phyloP scores from a whole-genome alignment of 1,284 basidiomycete genomes.

The Sphaerobolus stellatus region DNA sequence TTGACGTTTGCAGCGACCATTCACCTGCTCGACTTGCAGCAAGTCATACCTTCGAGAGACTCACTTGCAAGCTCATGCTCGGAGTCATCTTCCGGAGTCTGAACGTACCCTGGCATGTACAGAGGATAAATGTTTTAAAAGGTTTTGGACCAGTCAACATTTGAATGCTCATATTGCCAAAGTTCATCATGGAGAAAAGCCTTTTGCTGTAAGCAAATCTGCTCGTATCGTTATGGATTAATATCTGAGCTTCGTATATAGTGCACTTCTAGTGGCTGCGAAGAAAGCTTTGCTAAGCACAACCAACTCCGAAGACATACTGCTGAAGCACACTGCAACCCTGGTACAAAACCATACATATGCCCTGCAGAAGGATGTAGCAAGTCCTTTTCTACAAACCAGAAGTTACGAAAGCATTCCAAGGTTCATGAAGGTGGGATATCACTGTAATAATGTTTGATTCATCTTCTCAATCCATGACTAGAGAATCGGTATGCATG shows the following conservation, averaged over 20 bases:
- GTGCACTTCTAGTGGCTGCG: conserved; percentile 66
- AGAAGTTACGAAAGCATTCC: conserved; percentile 73
- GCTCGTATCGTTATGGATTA: no score
- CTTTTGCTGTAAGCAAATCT: conserved; percentile 51
- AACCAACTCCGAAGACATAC: conserved; percentile 77
- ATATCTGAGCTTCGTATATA: conserved; percentile 35
- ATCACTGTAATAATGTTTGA: not conserved
- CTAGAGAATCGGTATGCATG: conserved; percentile 84
- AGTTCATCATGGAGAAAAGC: conserved; percentile 60
- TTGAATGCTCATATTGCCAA: conserved; percentile 66
- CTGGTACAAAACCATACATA: conserved; percentile 78
- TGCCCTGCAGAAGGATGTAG: conserved; percentile 72
- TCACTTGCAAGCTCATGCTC: conserved; percentile 83
- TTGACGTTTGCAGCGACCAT: conserved; percentile 68
- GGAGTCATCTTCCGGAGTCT: conserved; percentile 72
- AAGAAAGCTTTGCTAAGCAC: conserved; percentile 73
- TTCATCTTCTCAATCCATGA: no score
- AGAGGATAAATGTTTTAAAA: conserved; percentile 65
- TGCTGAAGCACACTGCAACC: conserved; percentile 67
- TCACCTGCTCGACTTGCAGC: conserved; percentile 69
- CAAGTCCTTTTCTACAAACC: conserved; percentile 77
- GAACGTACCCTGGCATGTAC: conserved; percentile 67
- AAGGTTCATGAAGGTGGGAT: conserved; percentile 80
- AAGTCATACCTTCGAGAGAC: conserved; percentile 84
- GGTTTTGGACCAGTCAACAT: conserved; percentile 92